Evolutionary conservation across 1,284 basidiomycete genomes (phyloP), one percentile per base, ranked within the genome.

Genomic region (Fistulina hepatica): DNA sequence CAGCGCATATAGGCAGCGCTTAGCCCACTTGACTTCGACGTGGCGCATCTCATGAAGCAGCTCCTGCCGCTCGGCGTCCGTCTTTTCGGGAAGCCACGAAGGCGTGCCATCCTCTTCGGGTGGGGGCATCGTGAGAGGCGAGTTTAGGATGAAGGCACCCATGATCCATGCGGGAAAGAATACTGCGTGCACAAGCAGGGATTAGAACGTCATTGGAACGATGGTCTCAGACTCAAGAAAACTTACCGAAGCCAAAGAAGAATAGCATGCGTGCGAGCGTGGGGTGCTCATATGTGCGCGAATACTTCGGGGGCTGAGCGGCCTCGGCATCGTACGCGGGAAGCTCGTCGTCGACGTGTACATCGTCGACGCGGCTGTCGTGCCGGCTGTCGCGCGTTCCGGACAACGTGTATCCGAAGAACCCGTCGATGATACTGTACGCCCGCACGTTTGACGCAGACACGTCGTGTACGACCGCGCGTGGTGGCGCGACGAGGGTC

Each of bases 1-100:
- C n/a, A n/a, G n/a, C n/a, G n/a, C n/a, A n/a, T n/a, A n/a, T n/a
- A n/a, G n/a, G n/a, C n/a, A n/a, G n/a, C n/a, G n/a, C 43, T 47
- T 50, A 2, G 63, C 66, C 66, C 66, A 69, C 35, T 54, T 62
- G 28, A 61, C 28, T 44, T 68, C 67, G 0, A 47, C 46, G 15
- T 44, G 46, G 12, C 66, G 52, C 47, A 66, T 55, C 15, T 51
- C 45, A n/a, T 41, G 44, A 23, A 61, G 50, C 21, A 63, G 59
- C 53, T 51, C 69, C 63, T 36, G 56, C 57, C 46, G 71, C 64
- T 50, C 64, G 49, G 39, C 54, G 58, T 41, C 58, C 45, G 49
- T 69, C 58, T 68, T 71, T 48, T 48, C 59, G 62, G 46, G 73
- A 67, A 59, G 56, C 65, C 45, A 67, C 53, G 44, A 41, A 6